phyloP scores from a whole-genome alignment of 192 early-diverging fungal species.

The Coemansia sp. region DNA sequence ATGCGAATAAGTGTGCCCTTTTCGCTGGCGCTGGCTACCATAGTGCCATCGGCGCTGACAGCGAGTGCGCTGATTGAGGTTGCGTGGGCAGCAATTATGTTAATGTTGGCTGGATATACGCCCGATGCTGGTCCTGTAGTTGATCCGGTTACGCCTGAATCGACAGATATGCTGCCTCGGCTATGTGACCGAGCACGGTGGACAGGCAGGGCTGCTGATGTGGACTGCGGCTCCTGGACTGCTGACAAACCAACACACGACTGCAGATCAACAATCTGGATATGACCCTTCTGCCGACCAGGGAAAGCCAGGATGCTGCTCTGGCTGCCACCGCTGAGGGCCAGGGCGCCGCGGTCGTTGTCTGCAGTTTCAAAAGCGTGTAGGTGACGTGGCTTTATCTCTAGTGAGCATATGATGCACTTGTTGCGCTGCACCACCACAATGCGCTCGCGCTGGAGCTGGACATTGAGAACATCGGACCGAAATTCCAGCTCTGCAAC shows the following conservation, averaged over 20 bases:
- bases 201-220: neutral
- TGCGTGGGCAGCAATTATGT: constrained; percentile 81
- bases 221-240: constrained; percentile 5
- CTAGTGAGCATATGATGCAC: constrained; percentile 77
- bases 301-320: constrained; percentile 81
- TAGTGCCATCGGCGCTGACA: constrained; percentile 70
- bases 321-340: constrained; percentile 62
- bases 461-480: constrained; percentile 77
- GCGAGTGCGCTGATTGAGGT: constrained; percentile 74
- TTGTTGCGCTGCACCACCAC: constrained; percentile 74
- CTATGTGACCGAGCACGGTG: constrained; percentile 37
- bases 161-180: constrained; percentile 44
- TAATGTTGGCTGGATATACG: constrained; percentile 59
- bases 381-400: constrained; percentile 64
- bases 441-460: constrained; percentile 73
- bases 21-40: constrained; percentile 81
- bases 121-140: constrained; percentile 26
- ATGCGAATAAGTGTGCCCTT: constrained; percentile 92
- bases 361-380: constrained; percentile 81
- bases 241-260: constrained; percentile 41
- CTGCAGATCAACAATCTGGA: constrained; percentile 80
- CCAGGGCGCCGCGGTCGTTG: constrained; percentile 71
- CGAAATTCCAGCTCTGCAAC: constrained; percentile 76
- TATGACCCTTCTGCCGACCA: constrained; percentile 76
- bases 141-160: constrained; percentile 23